Conservation (phyloP, 2,329 filamentous ascomycete genomes). For the Aspergillus sp. region DNA sequence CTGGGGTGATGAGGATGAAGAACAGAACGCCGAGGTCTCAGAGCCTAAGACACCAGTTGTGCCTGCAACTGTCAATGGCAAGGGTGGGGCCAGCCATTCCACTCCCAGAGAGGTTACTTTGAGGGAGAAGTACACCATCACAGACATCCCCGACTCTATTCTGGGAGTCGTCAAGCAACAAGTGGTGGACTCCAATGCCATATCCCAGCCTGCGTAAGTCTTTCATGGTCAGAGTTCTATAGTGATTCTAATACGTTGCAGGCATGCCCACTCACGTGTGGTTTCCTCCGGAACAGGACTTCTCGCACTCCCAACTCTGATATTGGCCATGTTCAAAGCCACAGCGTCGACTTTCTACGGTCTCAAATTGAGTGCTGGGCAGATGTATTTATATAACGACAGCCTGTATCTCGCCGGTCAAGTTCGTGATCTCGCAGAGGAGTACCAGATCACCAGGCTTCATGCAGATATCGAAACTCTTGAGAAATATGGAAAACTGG, state of each 20-base stretch:
- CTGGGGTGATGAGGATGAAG: constrained; percentile 71
- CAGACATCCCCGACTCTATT: constrained; percentile 79
- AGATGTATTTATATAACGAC: constrained; percentile 69
- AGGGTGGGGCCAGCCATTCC: constrained; percentile 17
- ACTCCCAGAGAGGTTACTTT: constrained; percentile 68
- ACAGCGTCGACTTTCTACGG: constrained; percentile 51
- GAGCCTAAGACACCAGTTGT: constrained; percentile 22
- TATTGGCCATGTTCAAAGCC: constrained; percentile 55
- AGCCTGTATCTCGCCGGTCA: constrained; percentile 59
- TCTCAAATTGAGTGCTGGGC: constrained; percentile 50
- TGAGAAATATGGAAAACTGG: constrained; percentile 61
- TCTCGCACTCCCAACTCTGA: constrained; percentile 49
- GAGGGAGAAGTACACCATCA: constrained; percentile 84
- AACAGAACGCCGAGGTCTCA: constrained; percentile 31
- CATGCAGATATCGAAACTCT: constrained; percentile 57
- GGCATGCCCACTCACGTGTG: constrained; percentile 39
- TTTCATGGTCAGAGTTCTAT: background rate
- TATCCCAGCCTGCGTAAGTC: constrained; percentile 42
- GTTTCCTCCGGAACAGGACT: constrained; percentile 47
- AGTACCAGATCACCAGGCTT: constrained; percentile 53
- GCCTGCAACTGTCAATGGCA: constrained; percentile 27
- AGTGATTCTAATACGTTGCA: constrained; percentile 26
- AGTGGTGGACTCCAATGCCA: constrained; percentile 43
- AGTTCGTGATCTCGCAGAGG: constrained; percentile 52
- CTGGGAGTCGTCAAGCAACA: constrained; percentile 46